Base-by-base conservation (phyloP, 1,284 basidiomycete genomes). In the Taiwanofungus camphoratus region DNA sequence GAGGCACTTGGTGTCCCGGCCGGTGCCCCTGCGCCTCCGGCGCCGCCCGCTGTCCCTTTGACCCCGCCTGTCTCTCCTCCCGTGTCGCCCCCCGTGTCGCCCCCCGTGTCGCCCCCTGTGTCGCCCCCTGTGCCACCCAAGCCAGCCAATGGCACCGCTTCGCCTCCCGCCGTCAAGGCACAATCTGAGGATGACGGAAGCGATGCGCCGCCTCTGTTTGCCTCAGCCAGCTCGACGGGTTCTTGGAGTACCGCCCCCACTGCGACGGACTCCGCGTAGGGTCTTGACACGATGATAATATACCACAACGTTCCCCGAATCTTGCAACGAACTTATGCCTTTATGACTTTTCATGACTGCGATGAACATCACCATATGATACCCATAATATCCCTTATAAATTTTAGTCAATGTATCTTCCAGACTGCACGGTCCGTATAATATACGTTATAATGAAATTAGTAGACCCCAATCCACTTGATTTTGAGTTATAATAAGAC, bases 81-180 rank as follows among this genome's bases (percentile, higher is more conserved):
- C 12, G 15, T 15, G 35, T 36, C 35, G 5, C 35, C 35, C 19
- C 15, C 15, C 12, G 15, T 15, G 35, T 5, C 35, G 8, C 32
- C 32, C 6, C 32, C 32, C 6, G 8, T 7, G 7, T 5, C 35
- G 8, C 32, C 32, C 6, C 32, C 32, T 7, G 8, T 7, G 7
- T 16, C 35, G 15, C 36, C 18, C 40, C 40, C 15, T 11, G n/a
- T 40, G 7, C 39, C 33, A 35, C n/a, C n/a, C n/a, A n/a, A 11
- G 8, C 33, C 8, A 7, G 33, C 33, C 19, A 15, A 15, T 35
- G 33, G 33, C 19, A 15, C 23, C 8, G 8, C 20, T n/a, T 27
- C 39, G 5, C 26, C 22, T 22, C 16, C 29, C 15, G 39, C 31
- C n/a, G n/a, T 36, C 6, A 20, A 36, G 11, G 8, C 33, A 21